Percentiles rank a stretch among this genome's conserved stretches.
Conservation (phyloP, 805 yeast genomes). For the Myxozyma vanderwaltii region DNA sequence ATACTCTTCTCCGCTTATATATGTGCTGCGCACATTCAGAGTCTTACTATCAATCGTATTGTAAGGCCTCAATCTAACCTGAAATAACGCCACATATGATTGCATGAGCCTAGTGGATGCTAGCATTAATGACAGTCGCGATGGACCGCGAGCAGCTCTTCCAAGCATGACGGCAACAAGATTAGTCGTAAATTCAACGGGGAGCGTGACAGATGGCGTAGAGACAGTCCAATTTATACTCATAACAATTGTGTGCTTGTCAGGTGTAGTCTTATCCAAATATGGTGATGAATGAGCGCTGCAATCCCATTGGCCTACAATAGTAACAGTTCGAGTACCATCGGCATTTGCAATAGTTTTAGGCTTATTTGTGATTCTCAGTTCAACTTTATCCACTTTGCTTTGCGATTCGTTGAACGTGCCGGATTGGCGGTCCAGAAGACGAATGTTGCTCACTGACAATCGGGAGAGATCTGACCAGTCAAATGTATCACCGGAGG, state of each 20-base stretch:
- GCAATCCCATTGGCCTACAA: constrained; percentile 36
- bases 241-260: constrained; percentile 23
- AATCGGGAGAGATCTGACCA: constrained; percentile 26
- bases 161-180: constrained; percentile 22
- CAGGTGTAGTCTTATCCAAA: constrained; percentile 31
- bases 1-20: constrained; percentile 28
- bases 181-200: constrained; percentile 27
- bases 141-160: constrained; percentile 23
- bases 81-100: constrained; percentile 25
- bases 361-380: constrained; percentile 19
- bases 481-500: constrained; percentile 32
- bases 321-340: constrained; percentile 32
- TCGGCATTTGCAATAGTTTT: constrained; percentile 34
- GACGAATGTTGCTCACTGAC: constrained; percentile 13
- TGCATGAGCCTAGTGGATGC: constrained; percentile 17
- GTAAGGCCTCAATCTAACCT: constrained; percentile 22
- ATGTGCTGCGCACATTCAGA: constrained; percentile 14
- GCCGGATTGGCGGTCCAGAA: constrained; percentile 9
- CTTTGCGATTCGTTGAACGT: constrained; percentile 3
- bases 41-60: constrained; percentile 11
- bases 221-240: constrained; percentile 31
- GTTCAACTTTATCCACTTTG: constrained; percentile 22
- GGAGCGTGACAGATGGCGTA: constrained; percentile 20
- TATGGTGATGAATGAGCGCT: constrained; percentile 31
- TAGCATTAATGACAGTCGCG: constrained; percentile 18